A percentile compares a stretch with the other conserved stretches of the same genome.
phyloP scores from a whole-genome alignment of 2,329 filamentous ascomycete species.

The Apiospora rasikravindrae region DNA sequence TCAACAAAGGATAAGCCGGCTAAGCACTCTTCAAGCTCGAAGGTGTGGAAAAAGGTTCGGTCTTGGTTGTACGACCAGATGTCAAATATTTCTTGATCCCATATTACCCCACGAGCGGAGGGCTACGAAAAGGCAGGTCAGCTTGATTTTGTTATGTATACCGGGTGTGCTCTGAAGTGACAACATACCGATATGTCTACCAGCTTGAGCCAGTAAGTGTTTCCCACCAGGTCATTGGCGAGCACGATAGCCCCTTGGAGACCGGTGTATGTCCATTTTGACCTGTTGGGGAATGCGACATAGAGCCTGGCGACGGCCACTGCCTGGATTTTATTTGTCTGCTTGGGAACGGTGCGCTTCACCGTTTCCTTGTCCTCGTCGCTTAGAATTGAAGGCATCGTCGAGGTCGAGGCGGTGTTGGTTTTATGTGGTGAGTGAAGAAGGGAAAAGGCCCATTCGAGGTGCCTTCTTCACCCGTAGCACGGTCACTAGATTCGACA shows the following conservation, averaged over 20 bases:
- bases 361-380: constrained; percentile 97
- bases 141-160: constrained; percentile 1
- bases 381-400: constrained; percentile 73
- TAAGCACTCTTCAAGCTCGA: constrained; percentile 91
- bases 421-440: constrained; percentile 25
- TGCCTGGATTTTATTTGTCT: constrained; percentile 95
- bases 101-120: constrained; percentile 82
- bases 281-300: constrained; percentile 84
- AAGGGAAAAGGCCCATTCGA: constrained; percentile 18
- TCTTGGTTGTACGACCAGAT: constrained; percentile 95
- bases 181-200: constrained; percentile 88
- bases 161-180: neutral
- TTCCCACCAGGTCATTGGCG: constrained; percentile 90
- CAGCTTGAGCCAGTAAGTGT: constrained; percentile 97
- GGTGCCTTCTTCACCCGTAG: constrained; percentile 19
- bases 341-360: constrained; percentile 91
- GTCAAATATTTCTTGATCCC: constrained; percentile 98
- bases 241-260: constrained; percentile 91
- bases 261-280: constrained; percentile 92
- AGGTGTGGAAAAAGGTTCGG: constrained; percentile 95
- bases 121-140: constrained; percentile 53
- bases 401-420: constrained; percentile 32
- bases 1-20: constrained; percentile 92
- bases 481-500: constrained; percentile 2
- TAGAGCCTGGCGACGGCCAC: constrained; percentile 94